Evolutionary conservation across 352 stramenopile genomes (phyloP).

Genomic region (Globisporangium solare): DNA sequence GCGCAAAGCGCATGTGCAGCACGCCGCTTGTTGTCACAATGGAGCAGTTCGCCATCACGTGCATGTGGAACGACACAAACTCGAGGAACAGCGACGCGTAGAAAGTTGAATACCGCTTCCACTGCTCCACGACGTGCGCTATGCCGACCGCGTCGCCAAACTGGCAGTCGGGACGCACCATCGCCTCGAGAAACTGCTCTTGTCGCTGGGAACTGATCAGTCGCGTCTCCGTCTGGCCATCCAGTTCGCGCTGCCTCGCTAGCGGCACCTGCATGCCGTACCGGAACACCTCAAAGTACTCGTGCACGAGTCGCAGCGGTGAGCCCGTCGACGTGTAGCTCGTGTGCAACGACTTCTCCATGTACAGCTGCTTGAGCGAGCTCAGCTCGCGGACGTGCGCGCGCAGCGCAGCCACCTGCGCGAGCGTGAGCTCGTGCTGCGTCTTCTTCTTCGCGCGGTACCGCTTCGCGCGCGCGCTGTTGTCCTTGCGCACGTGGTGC

Average conservation of each 20-base stretch:
- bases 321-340: constrained; percentile 9
- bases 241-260: background rate
- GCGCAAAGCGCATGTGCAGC: constrained; percentile 31
- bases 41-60: constrained; percentile 9
- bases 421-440: constrained; percentile 6
- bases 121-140: constrained; percentile 13
- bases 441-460: constrained; percentile 17
- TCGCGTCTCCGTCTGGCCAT: background rate
- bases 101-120: constrained; percentile 15
- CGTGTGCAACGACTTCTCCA: constrained; percentile 8
- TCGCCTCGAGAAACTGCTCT: constrained; percentile 11
- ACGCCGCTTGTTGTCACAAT: constrained; percentile 18
- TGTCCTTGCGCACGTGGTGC: constrained; percentile 9
- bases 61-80: constrained; percentile 10
- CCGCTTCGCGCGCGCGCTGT: constrained; percentile 14
- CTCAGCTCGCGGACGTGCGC: constrained; percentile 9
- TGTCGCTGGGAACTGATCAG: constrained; percentile 6
- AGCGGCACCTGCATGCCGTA: constrained; percentile 11
- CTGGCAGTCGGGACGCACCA: constrained; percentile 8
- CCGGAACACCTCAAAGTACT: constrained; percentile 21
- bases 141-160: constrained; percentile 12
- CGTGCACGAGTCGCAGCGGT: constrained; percentile 13
- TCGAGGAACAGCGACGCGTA: constrained; percentile 16
- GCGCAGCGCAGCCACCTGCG: constrained; percentile 8
- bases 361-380: constrained; percentile 7